Evolutionary conservation across 164 flowering plant genomes (phyloP), one percentile per base, ranked within the genome.

Genomic region (Tinospora cordifolia): DNA sequence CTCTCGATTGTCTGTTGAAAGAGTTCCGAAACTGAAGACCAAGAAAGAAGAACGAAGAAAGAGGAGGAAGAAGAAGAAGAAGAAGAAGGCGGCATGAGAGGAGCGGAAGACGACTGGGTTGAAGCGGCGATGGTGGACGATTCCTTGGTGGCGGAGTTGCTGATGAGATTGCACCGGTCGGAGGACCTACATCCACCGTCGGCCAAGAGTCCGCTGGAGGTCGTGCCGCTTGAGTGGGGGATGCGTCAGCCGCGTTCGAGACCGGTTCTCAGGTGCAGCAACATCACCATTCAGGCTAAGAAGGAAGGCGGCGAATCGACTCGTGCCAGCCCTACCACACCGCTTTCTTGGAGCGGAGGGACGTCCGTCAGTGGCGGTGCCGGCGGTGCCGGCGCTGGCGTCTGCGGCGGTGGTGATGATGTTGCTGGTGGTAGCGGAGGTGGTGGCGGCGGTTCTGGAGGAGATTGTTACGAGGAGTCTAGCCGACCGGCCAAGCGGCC

Each of bases 341-440:
- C 88, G 5, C 83, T 87, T 30, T 85, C 87, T 0, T 87, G 89
- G 89, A 86, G 89, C 77, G 87, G 82, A 39, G 85, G 84, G 62
- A 69, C 71, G 4, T 74, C 77, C 4, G 22, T 58, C 17, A 44
- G 69, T 25, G 60, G 75, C 11, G 67, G 65, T 40, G 68, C 54
- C 27, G 62, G 63, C 39, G 25, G 49, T 40, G 65, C 44, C 6
- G 41, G 8, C 27, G 44, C 39, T 14, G 72, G 69, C 3, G 22
- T 34, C 17, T n/a, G n/a, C n/a, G n/a, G n/a, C n/a, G n/a, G n/a
- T n/a, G n/a, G n/a, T n/a, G n/a, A n/a, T n/a, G n/a, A n/a, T n/a
- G n/a, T n/a, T n/a, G n/a, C n/a, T n/a, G 34, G 65, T 22, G 60
- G 73, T 15, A 62, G 65, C 34, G 68, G 63, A 19, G 51, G 64